Evolutionary conservation across 1,139 yeast genomes (phyloP).

Genomic region (Diutina catenulata): DNA sequence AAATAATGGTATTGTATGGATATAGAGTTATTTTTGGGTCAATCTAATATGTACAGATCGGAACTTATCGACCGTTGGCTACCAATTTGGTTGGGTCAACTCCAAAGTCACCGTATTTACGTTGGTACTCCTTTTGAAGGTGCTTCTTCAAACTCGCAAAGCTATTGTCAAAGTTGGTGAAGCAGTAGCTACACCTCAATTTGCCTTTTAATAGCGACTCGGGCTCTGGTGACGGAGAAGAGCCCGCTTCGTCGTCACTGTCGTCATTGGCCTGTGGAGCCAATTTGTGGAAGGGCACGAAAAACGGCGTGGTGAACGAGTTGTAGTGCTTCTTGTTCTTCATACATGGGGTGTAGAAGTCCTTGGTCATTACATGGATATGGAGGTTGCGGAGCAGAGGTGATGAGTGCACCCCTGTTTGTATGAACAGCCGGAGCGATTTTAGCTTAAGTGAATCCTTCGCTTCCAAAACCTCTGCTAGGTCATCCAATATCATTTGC

Average conservation of each 20-base stretch:
- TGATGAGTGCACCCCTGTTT: conserved; percentile 55
- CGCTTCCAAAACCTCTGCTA: too few relatives aligned
- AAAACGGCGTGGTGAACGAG: conserved; percentile 57
- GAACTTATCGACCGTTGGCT: neutral
- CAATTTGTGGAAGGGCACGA: conserved; percentile 39
- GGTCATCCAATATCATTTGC: conserved; percentile 23
- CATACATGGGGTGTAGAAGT: conserved; percentile 40
- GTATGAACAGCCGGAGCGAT: conserved; percentile 21
- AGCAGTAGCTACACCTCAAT: neutral
- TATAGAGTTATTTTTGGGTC: too few relatives aligned
- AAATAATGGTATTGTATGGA: too few relatives aligned
- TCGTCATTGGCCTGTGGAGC: conserved; percentile 8
- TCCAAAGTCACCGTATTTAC: neutral
- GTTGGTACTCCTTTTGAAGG: neutral
- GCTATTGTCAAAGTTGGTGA: neutral
- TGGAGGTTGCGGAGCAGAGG: conserved; percentile 66
- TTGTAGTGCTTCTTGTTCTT: conserved; percentile 61
- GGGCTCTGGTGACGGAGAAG: neutral
- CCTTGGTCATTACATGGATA: conserved; percentile 60
- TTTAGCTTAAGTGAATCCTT: conserved; percentile 8
- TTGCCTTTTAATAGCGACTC: neutral
- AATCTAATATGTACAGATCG: too few relatives aligned
- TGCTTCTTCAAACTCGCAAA: neutral
- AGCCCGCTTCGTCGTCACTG: neutral
- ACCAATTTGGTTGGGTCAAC: neutral